A percentile compares a stretch with the other conserved stretches of the same genome.
Evolutionary conservation across 1,139 yeast species (phyloP).

Genomic region (Geotrichum aggregatum): DNA sequence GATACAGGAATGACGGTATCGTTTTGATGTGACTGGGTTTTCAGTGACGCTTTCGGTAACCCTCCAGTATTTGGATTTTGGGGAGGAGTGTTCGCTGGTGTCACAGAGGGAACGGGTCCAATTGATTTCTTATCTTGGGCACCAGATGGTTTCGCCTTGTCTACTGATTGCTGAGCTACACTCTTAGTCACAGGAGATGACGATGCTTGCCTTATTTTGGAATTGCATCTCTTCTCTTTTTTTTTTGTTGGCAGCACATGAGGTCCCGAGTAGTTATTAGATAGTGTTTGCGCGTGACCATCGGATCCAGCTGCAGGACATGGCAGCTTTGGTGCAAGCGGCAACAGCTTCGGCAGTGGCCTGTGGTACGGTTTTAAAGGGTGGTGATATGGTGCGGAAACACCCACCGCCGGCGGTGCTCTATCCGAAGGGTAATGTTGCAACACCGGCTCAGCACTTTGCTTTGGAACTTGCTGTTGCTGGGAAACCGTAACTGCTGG

Average conservation of each 20-base stretch:
- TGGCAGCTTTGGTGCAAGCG: conserved; percentile 9
- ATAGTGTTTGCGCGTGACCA: neutral
- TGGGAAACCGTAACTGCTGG: neutral
- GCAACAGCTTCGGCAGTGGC: conserved; percentile 3
- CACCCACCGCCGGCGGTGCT: neutral
- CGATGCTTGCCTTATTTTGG: neutral
- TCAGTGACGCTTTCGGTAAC: neutral
- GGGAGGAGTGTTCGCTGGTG: no score
- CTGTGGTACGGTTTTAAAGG: neutral
- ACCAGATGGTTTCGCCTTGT: neutral
- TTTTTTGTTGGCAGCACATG: neutral
- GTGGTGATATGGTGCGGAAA: neutral
- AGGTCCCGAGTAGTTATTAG: conserved; percentile 2
- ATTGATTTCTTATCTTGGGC: neutral
- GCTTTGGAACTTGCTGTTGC: neutral
- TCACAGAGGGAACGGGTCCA: neutral
- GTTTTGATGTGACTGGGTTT: neutral
- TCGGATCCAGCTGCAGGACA: neutral
- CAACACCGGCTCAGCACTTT: no score
- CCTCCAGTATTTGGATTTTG: no score
- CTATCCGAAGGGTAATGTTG: neutral
- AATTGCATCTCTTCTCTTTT: conserved; percentile 1
- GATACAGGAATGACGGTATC: no score
- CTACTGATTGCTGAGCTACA: neutral
- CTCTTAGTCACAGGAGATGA: neutral